Conservation (phyloP, 257 asterid genomes). For the Rubia yunnanensis region DNA sequence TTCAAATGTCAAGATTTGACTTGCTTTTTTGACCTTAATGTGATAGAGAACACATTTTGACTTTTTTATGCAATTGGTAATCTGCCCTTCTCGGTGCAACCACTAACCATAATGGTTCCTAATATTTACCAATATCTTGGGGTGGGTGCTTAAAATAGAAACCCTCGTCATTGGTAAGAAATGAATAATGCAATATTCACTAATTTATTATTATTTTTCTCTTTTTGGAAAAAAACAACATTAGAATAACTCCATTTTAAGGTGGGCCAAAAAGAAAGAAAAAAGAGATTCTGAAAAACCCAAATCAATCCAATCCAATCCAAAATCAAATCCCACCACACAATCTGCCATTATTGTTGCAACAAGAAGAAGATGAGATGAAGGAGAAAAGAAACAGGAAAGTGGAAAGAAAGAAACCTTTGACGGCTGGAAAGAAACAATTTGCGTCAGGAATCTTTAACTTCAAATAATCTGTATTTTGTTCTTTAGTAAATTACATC, state of each 20-base stretch:
- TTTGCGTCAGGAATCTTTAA: slow-evolving; percentile 15
- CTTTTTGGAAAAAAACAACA: not conserved
- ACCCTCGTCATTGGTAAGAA: not conserved
- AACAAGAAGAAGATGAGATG: not conserved
- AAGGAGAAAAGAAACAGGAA: not conserved
- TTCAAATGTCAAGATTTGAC: no score
- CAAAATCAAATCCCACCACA: not conserved
- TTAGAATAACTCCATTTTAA: no score
- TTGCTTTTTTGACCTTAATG: no score
- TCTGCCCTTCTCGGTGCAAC: no score
- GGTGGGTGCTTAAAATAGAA: no score
- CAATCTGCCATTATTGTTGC: not conserved
- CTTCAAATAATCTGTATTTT: not conserved
- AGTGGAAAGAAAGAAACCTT: not conserved
- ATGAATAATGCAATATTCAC: no score
- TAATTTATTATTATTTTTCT: not conserved
- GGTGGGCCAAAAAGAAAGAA: not conserved
- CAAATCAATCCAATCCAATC: not conserved
- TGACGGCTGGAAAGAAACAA: slow-evolving; percentile 21
- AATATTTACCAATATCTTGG: no score
- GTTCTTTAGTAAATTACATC: not conserved
- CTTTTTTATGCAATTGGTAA: not conserved
- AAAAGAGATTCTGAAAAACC: not conserved
- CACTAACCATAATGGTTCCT: no score
- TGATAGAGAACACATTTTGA: no score